Conservation (phyloP, 176 grass and related monocot species). For the Melocanna baccifera region DNA sequence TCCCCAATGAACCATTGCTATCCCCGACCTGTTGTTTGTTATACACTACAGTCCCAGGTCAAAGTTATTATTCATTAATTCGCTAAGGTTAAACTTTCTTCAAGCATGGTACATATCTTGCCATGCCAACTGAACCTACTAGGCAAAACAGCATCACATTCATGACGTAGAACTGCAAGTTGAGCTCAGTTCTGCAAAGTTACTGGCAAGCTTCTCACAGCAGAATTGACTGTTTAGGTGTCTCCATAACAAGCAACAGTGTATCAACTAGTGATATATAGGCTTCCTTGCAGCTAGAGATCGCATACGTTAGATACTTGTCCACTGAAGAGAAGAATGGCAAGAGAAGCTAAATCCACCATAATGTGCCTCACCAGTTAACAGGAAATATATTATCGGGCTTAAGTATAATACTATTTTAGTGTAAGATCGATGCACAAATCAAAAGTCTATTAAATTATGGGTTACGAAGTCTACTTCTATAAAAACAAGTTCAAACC, state of each 20-base stretch:
- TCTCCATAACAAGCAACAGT: background rate
- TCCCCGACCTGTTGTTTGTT: background rate
- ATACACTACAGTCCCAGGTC: background rate
- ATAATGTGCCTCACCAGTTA: background rate
- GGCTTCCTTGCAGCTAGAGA: background rate
- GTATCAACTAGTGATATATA: background rate
- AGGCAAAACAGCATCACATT: background rate
- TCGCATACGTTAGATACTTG: background rate
- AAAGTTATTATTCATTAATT: background rate
- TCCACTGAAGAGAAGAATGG: background rate
- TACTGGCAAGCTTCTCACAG: background rate
- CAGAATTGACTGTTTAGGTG: background rate
- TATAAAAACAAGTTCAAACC: slow-evolving; percentile 5
- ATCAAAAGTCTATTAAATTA: background rate
- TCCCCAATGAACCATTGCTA: background rate
- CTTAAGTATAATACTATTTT: background rate
- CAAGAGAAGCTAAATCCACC: background rate
- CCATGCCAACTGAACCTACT: background rate
- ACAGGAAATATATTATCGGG: background rate
- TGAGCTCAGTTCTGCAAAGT: background rate
- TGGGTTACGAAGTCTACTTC: background rate
- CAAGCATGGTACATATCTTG: background rate
- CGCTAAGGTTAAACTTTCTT: background rate
- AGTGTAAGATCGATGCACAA: background rate
- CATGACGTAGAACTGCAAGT: background rate